Evolutionary conservation across 75 land plant genomes (phyloP).

Genomic region (Cunninghamia lanceolata): DNA sequence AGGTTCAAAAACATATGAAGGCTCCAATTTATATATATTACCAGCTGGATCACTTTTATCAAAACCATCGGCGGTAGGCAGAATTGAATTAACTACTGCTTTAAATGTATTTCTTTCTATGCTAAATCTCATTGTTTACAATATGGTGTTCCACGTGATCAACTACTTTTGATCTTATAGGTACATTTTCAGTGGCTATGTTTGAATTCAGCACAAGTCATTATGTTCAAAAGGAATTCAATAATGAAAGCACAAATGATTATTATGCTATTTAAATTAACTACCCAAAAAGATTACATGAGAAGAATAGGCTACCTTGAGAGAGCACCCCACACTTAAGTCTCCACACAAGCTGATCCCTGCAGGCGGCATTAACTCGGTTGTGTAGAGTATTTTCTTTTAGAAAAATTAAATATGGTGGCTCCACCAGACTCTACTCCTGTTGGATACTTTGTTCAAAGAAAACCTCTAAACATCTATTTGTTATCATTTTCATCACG

Average conservation of each 20-base stretch:
- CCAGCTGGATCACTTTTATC: conserved; percentile 75
- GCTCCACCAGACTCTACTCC: not conserved
- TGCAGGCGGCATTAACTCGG: not conserved
- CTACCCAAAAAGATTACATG: not conserved
- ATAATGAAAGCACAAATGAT: not conserved
- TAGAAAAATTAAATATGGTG: not conserved
- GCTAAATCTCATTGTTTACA: not conserved
- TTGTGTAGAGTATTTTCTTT: not conserved
- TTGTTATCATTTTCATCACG: not conserved
- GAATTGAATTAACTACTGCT: not conserved
- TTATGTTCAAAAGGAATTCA: not conserved
- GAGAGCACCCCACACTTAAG: no score
- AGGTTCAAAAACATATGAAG: conserved; percentile 71
- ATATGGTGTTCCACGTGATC: not conserved
- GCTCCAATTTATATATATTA: conserved; percentile 80
- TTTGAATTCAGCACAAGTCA: not conserved
- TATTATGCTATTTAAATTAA: not conserved
- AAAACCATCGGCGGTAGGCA: conserved; percentile 68
- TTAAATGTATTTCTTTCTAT: not conserved
- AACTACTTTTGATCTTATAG: not conserved
- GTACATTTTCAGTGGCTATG: not conserved
- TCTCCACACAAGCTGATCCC: not conserved
- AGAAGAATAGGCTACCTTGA: no score
- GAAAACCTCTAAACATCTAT: not conserved
- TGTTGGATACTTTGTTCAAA: not conserved